Evolutionary conservation across 805 yeast species (phyloP).

Genomic region (Wickerhamomyces silvicola): DNA sequence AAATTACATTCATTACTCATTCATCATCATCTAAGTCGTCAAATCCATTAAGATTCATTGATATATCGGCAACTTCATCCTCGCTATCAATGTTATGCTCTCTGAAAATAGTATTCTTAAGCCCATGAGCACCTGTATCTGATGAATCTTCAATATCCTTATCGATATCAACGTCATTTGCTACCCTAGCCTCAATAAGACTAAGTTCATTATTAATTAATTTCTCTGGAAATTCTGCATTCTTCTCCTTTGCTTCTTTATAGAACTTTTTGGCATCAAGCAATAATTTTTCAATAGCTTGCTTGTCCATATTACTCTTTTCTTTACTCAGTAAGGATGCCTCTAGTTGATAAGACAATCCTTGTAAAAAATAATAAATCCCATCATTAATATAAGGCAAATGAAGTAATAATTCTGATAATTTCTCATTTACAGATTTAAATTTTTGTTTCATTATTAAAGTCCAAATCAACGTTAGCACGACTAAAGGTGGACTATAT

Average conservation of each 20-base stretch:
- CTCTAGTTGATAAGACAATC: constrained; percentile 17
- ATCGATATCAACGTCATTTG: constrained; percentile 3
- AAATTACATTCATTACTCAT: background rate
- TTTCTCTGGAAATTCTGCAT: constrained; percentile 14
- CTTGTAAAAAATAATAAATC: constrained; percentile 18
- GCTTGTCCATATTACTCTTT: constrained; percentile 3
- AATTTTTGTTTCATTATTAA: constrained; percentile 15
- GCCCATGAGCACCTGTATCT: background rate
- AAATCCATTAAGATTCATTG: background rate
- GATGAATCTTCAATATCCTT: background rate
- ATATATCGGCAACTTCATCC: background rate
- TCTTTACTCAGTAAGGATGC: constrained; percentile 5
- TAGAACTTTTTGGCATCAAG: constrained; percentile 8
- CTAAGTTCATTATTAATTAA: constrained; percentile 11
- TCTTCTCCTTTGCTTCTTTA: constrained; percentile 8
- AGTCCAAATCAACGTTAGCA: constrained; percentile 15
- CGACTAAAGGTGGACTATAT: constrained; percentile 9
- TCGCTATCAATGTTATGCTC: background rate
- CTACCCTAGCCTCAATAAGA: constrained; percentile 7
- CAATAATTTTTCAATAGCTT: constrained; percentile 10
- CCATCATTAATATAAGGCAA: constrained; percentile 19
- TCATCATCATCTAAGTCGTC: constrained; percentile 1
- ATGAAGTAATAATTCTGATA: constrained; percentile 10
- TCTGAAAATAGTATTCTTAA: background rate
- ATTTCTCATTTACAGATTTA: constrained; percentile 11